A percentile compares a stretch with the other conserved stretches of the same genome.
Evolutionary conservation across 2,329 filamentous ascomycete genomes (phyloP).

Genomic region (Madurella fahalii): DNA sequence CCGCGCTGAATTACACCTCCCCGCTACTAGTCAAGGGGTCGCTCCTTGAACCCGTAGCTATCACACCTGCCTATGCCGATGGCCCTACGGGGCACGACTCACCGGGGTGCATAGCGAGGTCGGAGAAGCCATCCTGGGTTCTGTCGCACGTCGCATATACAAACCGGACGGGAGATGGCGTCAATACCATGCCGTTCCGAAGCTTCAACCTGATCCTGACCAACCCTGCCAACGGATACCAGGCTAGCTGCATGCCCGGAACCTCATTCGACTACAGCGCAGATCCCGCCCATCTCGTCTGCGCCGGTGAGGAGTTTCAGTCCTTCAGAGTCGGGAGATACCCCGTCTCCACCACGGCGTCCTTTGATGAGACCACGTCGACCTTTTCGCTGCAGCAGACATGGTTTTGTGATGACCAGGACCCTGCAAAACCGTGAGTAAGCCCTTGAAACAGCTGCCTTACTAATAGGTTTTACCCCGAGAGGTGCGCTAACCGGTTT

Average conservation of each 20-base stretch:
- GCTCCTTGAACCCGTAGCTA: slow-evolving; percentile 20
- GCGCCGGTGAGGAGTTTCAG: slow-evolving; percentile 17
- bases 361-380: slow-evolving; percentile 19
- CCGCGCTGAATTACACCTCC: slow-evolving; percentile 13
- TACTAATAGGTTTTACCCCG: too few relatives aligned
- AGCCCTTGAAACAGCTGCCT: neutral
- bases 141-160: slow-evolving; percentile 20
- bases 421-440: slow-evolving; percentile 24
- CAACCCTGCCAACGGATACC: slow-evolving; percentile 25
- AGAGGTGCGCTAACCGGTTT: neutral
- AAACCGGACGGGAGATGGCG: slow-evolving; percentile 21
- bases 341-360: slow-evolving; percentile 16
- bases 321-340: slow-evolving; percentile 15
- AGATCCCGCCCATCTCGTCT: slow-evolving; percentile 9
- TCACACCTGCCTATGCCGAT: slow-evolving; percentile 23
- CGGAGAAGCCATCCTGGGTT: slow-evolving; percentile 21
- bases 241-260: slow-evolving; percentile 22
- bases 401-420: slow-evolving; percentile 26
- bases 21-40: slow-evolving; percentile 23
- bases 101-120: slow-evolving; percentile 19
- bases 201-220: slow-evolving; percentile 23
- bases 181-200: slow-evolving; percentile 5
- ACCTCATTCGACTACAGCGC: slow-evolving; percentile 12
- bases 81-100: slow-evolving; percentile 24
- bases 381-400: slow-evolving; percentile 25